These are phyloP conservation scores for Pseudogymnoascus verrucosus DNA, from an alignment of 2,329 filamentous ascomycete species.

Conservation along the genomic window DNA sequence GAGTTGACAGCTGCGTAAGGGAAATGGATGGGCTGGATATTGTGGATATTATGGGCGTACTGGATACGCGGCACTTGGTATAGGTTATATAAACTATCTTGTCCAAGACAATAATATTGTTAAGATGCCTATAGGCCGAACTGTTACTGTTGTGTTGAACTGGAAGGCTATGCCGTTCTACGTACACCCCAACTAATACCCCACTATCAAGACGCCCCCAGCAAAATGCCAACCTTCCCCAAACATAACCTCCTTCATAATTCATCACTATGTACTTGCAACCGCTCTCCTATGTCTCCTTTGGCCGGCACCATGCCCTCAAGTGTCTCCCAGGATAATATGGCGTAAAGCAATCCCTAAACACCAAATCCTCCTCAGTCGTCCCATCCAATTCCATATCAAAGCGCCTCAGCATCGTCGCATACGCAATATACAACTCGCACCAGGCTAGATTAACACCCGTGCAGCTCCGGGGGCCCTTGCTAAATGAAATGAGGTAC, in stretches of 20 bases:
- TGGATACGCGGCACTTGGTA: not conserved
- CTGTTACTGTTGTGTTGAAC: not conserved
- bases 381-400: conserved; percentile 19
- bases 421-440: conserved; percentile 26
- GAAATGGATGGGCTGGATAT: not conserved
- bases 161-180: not conserved
- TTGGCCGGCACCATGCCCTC: conserved; percentile 14
- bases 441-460: conserved; percentile 28
- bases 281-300: not conserved
- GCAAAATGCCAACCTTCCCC: not conserved
- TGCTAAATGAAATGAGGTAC: conserved; percentile 33
- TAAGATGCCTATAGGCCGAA: not conserved
- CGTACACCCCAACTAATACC: not conserved
- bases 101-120: not conserved
- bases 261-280: conserved; percentile 3
- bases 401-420: conserved; percentile 24
- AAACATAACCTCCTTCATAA: not conserved
- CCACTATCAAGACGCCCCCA: not conserved
- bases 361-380: conserved; percentile 19
- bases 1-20: conserved; percentile 12
- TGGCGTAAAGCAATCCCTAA: conserved; percentile 20
- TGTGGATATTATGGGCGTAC: not conserved
- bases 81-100: not conserved
- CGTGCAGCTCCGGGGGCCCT: conserved; percentile 31
- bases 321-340: conserved; percentile 15